These are phyloP conservation scores for Celoporthe dispersa DNA, from an alignment of 2,329 filamentous ascomycete species.

Conservation along the genomic window DNA sequence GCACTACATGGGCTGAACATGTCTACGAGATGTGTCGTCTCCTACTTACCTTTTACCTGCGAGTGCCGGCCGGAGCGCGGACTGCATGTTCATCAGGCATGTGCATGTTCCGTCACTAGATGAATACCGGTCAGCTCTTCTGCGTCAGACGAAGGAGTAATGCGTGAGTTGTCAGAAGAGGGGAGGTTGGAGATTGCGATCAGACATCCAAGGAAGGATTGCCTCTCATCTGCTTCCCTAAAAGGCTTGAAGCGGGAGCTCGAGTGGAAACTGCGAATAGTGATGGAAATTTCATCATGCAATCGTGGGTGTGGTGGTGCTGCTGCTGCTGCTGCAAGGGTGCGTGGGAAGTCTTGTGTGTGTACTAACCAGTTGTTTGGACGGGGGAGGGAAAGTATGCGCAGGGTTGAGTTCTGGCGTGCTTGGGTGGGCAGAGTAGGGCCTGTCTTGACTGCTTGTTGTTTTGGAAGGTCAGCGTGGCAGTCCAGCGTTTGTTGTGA, in stretches of 20 bases:
- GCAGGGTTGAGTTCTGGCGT: background rate
- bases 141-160: background rate
- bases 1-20: background rate
- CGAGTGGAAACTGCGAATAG: slow-evolving; percentile 91
- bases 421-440: background rate
- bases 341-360: background rate
- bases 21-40: background rate
- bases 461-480: slow-evolving; percentile 18
- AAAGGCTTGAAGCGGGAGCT: slow-evolving; percentile 69
- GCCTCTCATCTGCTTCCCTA: slow-evolving; percentile 68
- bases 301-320: background rate
- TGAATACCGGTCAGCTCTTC: slow-evolving; percentile 17
- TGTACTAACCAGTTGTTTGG: slow-evolving; percentile 10
- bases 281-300: slow-evolving; percentile 75
- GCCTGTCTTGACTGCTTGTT: background rate
- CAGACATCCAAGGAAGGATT: slow-evolving; percentile 80
- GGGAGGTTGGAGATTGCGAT: slow-evolving; percentile 39
- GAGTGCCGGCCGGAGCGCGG: background rate
- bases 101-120: background rate
- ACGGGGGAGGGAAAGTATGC: background rate
- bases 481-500: background rate
- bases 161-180: slow-evolving; percentile 7
- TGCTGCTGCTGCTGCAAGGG: background rate
- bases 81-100: too few relatives aligned
- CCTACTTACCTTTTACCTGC: background rate